Conservation (phyloP, 2,329 filamentous ascomycete species). For the Beauveria varroae region DNA sequence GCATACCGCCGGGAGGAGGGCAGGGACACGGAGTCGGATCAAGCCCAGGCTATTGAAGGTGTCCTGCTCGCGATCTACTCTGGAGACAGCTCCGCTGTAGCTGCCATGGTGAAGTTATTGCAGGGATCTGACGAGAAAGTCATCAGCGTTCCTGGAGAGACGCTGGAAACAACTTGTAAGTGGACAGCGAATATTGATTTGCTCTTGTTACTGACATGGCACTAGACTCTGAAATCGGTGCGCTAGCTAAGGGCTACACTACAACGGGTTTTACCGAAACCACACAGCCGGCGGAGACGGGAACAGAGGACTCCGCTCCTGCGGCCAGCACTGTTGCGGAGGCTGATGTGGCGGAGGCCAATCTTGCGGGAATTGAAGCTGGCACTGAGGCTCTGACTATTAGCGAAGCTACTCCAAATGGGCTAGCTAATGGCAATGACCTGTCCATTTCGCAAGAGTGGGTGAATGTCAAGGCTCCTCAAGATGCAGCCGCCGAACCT, state of each 20-base stretch:
- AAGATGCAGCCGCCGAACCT: conserved; percentile 57
- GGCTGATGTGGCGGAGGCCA: conserved; percentile 27
- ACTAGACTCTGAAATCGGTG: conserved; percentile 32
- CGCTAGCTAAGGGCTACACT: conserved; percentile 45
- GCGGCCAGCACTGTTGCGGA: conserved; percentile 30
- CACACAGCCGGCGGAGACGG: conserved; percentile 39
- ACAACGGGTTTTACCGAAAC: conserved; percentile 29
- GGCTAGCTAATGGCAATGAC: conserved; percentile 36
- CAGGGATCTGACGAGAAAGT: conserved; percentile 62
- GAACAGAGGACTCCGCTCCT: conserved; percentile 42
- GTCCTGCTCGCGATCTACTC: conserved; percentile 72
- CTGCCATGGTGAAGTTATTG: conserved; percentile 69
- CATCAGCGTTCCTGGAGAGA: conserved; percentile 55
- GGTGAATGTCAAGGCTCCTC: conserved; percentile 61
- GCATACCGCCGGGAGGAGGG: conserved; percentile 68
- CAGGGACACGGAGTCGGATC: conserved; percentile 54
- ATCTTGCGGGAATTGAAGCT: conserved; percentile 30
- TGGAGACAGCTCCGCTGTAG: conserved; percentile 67
- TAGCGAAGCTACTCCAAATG: conserved; percentile 37
- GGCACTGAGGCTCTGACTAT: background rate
- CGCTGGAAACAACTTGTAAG: conserved; percentile 66
- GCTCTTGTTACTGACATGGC: background rate
- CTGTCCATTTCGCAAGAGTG: conserved; percentile 55
- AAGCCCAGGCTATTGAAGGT: conserved; percentile 75
- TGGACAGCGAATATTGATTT: conserved; percentile 12